Conservation (phyloP, 1,139 yeast genomes). For the Kodamaea anthophila region DNA sequence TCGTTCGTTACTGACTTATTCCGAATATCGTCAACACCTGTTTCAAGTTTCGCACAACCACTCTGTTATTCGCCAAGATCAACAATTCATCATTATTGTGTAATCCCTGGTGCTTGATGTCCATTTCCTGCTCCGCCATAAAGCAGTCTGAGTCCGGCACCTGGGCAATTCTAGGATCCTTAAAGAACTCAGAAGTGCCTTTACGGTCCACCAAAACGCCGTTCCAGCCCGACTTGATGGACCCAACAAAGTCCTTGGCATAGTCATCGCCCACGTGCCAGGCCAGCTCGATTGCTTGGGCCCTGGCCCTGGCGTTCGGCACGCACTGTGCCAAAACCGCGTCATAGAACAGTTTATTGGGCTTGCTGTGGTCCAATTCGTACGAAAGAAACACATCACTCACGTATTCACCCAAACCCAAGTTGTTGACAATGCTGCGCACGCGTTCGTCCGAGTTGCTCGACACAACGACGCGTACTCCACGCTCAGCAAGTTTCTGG, state of each 20-base stretch:
- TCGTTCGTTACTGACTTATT: neutral
- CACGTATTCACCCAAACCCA: slow-evolving; percentile 39
- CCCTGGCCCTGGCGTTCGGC: slow-evolving; percentile 1
- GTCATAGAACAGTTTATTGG: slow-evolving; percentile 43
- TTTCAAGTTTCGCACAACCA: slow-evolving; percentile 23
- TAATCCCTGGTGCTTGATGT: slow-evolving; percentile 1
- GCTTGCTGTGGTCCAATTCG: slow-evolving; percentile 49
- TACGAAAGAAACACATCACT: slow-evolving; percentile 45
- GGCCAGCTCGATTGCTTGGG: slow-evolving; percentile 15
- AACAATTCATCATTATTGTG: slow-evolving; percentile 8
- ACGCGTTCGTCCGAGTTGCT: slow-evolving; percentile 60
- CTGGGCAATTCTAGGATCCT: slow-evolving; percentile 4
- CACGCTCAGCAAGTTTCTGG: slow-evolving; percentile 20
- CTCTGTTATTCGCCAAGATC: slow-evolving; percentile 31
- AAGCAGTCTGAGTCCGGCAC: slow-evolving; percentile 9
- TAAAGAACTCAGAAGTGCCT: slow-evolving; percentile 18
- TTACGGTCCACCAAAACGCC: slow-evolving; percentile 49
- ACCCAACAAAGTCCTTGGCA: slow-evolving; percentile 47
- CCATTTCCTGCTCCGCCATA: slow-evolving; percentile 7
- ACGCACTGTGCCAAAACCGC: slow-evolving; percentile 16
- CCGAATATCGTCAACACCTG: slow-evolving; percentile 14
- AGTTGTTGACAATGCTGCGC: slow-evolving; percentile 34
- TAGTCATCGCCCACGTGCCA: slow-evolving; percentile 70
- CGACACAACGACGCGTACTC: slow-evolving; percentile 39
- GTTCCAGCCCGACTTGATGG: slow-evolving; percentile 55